Evolutionary conservation across 139 green algal genomes (phyloP).

Genomic region (Mychonastes homosphaera): DNA sequence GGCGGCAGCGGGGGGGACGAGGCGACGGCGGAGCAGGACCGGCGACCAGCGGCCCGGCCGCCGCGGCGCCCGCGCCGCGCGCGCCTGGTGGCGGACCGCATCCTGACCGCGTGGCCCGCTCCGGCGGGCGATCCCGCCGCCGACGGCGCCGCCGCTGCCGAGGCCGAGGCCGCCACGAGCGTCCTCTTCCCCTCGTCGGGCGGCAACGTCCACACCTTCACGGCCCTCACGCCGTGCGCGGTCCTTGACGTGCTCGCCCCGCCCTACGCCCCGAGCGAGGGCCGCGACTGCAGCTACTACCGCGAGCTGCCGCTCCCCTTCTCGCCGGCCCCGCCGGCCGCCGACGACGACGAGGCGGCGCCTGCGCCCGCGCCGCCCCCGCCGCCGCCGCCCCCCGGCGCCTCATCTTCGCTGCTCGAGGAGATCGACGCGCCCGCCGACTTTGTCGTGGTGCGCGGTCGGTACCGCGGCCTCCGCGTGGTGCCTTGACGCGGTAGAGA

Average conservation of each 20-base stretch:
- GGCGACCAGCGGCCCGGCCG: background rate
- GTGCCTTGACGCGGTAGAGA: too few relatives aligned
- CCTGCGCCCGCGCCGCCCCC: background rate
- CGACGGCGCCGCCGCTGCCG: background rate
- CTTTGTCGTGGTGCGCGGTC: too few relatives aligned
- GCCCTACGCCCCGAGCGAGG: constrained; percentile 51
- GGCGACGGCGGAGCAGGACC: background rate
- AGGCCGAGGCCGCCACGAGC: background rate
- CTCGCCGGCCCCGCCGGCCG: too few relatives aligned
- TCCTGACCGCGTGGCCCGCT: constrained; percentile 23
- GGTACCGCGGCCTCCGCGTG: too few relatives aligned
- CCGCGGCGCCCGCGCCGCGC: constrained; percentile 2
- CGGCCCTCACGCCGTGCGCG: constrained; percentile 65
- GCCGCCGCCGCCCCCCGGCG: constrained; percentile 1
- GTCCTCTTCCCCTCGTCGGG: constrained; percentile 20
- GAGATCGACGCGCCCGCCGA: too few relatives aligned
- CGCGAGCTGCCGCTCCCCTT: too few relatives aligned
- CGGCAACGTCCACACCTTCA: constrained; percentile 90
- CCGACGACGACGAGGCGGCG: too few relatives aligned
- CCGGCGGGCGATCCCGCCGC: constrained; percentile 47
- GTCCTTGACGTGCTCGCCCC: constrained; percentile 85
- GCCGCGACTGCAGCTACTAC: constrained; percentile 81
- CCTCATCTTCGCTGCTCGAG: too few relatives aligned
- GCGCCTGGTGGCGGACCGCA: constrained; percentile 36
- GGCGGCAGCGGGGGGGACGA: background rate